A percentile compares a stretch with the other conserved stretches of the same genome.
These are phyloP conservation scores for Volutella citrinella DNA, from an alignment of 2,329 filamentous ascomycete genomes.

Conservation along the genomic window DNA sequence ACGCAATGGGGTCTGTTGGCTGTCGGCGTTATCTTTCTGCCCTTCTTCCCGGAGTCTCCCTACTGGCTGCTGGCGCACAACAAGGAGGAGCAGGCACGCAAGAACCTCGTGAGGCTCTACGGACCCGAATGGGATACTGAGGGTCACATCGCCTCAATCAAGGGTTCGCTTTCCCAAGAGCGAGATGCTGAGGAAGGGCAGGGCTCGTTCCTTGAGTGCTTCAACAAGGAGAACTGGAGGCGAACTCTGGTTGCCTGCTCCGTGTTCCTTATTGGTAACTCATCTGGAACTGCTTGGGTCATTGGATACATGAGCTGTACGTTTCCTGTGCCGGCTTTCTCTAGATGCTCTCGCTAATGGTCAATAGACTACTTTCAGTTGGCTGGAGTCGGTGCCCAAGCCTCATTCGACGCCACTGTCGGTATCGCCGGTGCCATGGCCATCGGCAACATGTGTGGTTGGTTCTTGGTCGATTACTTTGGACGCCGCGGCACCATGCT, in stretches of 20 bases:
- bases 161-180: constrained; percentile 4
- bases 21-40: constrained; percentile 24
- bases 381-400: background rate
- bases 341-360: too few relatives aligned
- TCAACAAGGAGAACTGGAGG: constrained; percentile 1
- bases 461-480: constrained; percentile 9
- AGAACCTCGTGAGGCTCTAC: constrained; percentile 29
- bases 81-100: constrained; percentile 25
- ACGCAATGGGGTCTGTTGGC: constrained; percentile 30
- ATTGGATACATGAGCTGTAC: constrained; percentile 11
- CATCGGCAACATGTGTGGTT: constrained; percentile 7
- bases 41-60: constrained; percentile 32
- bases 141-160: constrained; percentile 29
- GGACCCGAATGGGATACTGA: constrained; percentile 25
- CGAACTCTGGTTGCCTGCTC: constrained; percentile 2
- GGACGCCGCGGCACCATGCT: constrained; percentile 6
- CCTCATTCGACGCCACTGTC: constrained; percentile 5
- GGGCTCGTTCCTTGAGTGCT: constrained; percentile 4
- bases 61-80: constrained; percentile 32
- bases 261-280: constrained; percentile 7
- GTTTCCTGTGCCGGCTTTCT: background rate
- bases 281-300: constrained; percentile 4
- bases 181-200: constrained; percentile 2
- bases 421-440: constrained; percentile 7
- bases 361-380: constrained; percentile 5